Conservation (phyloP, 768 basidiomycete genomes). For the Porpolomopsis calyptriformis region DNA sequence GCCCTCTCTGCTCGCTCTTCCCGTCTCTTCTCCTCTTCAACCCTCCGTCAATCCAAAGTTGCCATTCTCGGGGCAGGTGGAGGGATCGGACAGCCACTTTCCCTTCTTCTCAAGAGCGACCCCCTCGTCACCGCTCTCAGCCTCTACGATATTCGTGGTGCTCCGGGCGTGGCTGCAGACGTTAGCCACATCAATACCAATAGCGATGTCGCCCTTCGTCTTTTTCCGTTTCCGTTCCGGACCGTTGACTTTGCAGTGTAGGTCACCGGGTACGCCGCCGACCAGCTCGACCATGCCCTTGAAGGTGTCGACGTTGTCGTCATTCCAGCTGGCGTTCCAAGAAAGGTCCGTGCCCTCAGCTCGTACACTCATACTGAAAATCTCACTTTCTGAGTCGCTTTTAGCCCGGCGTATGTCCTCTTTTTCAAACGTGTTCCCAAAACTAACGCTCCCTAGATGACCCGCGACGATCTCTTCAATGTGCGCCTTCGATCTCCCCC, state of each 20-base stretch:
- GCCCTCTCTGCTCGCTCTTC: slow-evolving; percentile 40
- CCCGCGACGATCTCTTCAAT: slow-evolving; percentile 94
- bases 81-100: slow-evolving; percentile 97
- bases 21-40: slow-evolving; percentile 69
- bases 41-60: slow-evolving; percentile 71
- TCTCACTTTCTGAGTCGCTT: too few relatives aligned
- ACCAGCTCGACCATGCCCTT: slow-evolving; percentile 83
- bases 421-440: slow-evolving; percentile 4
- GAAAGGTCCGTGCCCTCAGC: slow-evolving; percentile 59
- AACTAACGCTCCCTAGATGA: slow-evolving; percentile 57
- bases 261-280: slow-evolving; percentile 74
- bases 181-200: slow-evolving; percentile 88
- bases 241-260: slow-evolving; percentile 20
- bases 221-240: slow-evolving; percentile 7
- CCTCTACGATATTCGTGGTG: slow-evolving; percentile 91
- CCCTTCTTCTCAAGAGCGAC: slow-evolving; percentile 86
- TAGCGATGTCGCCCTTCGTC: slow-evolving; percentile 50
- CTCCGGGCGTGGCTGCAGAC: slow-evolving; percentile 95
- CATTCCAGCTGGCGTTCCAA: slow-evolving; percentile 97
- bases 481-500: slow-evolving; percentile 32
- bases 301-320: slow-evolving; percentile 87
- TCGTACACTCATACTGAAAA: too few relatives aligned
- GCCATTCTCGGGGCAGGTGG: slow-evolving; percentile 96
- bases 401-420: slow-evolving; percentile 70
- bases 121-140: slow-evolving; percentile 77